Conservation (phyloP, 768 basidiomycete genomes). For the Rhizopogon rudus region DNA sequence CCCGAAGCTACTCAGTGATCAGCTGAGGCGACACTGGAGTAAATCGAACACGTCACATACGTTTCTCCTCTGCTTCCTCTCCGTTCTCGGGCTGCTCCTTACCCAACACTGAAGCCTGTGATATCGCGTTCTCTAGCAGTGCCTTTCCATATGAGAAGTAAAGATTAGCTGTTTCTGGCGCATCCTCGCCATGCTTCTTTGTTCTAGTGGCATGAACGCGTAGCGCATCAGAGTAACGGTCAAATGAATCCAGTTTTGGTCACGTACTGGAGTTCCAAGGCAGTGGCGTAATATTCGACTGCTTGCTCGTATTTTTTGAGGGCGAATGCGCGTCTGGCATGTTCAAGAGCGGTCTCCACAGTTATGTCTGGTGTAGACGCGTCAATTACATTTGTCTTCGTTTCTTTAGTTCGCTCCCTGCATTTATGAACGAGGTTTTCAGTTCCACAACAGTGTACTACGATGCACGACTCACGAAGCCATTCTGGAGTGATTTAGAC, state of each 20-base stretch:
- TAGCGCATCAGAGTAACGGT: constrained; percentile 11
- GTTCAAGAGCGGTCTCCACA: constrained; percentile 62
- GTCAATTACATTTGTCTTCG: constrained; percentile 14
- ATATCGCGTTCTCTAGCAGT: constrained; percentile 86
- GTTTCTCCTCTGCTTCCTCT: constrained; percentile 37
- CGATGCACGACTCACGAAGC: constrained; percentile 16
- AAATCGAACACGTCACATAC: constrained; percentile 14
- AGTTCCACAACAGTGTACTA: not conserved
- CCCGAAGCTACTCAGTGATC: constrained; percentile 21
- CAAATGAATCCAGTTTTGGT: constrained; percentile 13
- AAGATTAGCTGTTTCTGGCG: constrained; percentile 80
- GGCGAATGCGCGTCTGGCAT: constrained; percentile 85
- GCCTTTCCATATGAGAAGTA: constrained; percentile 93
- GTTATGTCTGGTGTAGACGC: constrained; percentile 22
- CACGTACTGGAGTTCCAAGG: constrained; percentile 80
- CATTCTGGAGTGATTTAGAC: constrained; percentile 9
- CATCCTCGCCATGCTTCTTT: constrained; percentile 69
- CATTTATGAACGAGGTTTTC: not conserved
- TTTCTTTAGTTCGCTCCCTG: constrained; percentile 9
- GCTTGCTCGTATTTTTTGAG: constrained; percentile 84
- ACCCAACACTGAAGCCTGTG: constrained; percentile 82
- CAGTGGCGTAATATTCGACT: constrained; percentile 77
- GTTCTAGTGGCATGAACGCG: constrained; percentile 44
- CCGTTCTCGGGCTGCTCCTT: constrained; percentile 70
- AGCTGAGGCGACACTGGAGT: not conserved